Evolutionary conservation across 2,329 filamentous ascomycete species (phyloP), one percentile per base, ranked within the genome.

Genomic region (Xylariaceae sp.): DNA sequence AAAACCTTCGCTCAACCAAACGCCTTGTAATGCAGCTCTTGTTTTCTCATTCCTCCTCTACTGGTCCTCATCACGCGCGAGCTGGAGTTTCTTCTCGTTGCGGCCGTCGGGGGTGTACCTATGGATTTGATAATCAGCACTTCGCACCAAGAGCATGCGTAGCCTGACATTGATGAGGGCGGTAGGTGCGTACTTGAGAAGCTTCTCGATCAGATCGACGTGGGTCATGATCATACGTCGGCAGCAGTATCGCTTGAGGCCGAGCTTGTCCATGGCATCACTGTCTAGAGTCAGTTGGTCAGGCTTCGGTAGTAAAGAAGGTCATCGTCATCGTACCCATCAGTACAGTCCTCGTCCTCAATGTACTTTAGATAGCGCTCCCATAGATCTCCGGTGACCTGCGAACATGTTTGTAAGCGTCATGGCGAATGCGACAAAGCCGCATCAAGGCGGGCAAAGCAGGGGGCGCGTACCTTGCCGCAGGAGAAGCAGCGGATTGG

Each of bases 211-310:
- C 57, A 99, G 80, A 71, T 99, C 94, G 66, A 99, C 94, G 74
- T 99, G 94, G 54, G 94, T 99, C 89, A 99, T 97, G 73, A 99
- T 86, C 94, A 99, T 99, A 67, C 94, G 88, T 64, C 94, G 89
- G 78, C 94, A 99, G 82, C 94, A 99, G 79, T 99, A 99, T 63
- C 94, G 85, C 74, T 90, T 93, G 67, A 95, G 88, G 51, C 91
- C 91, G 48, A 99, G 85, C 69, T 91, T 83, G 73, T 97, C 92
- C 88, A 99, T 96, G 40, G 93, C 94, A 70, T 97, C 91, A 67
- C 94, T 97, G 63, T 67, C 16, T 4, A 16, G 5, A 38, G 34
- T 48, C 9, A 39, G 44, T 16, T n/a, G 43, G 19, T 57, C 75
- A 53, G 10, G 16, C 9, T 6, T 11, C 2, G 10, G 22, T 2